Evolutionary conservation across 139 green algal species (phyloP).

Genomic region (Volvox africanus): DNA sequence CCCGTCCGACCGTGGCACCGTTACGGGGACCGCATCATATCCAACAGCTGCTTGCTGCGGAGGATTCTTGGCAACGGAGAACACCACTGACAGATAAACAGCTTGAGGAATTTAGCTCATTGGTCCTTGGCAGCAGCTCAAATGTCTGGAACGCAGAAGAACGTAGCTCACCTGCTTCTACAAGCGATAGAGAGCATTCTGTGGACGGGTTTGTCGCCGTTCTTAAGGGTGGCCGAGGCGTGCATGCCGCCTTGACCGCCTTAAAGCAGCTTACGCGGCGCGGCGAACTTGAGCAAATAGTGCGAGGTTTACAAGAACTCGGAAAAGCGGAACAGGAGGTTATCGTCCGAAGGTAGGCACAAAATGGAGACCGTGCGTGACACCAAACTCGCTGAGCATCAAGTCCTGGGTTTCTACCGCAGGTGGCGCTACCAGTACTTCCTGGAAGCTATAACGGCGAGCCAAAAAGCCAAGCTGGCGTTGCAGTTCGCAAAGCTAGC

Average conservation of each 20-base stretch:
- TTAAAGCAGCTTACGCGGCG: not conserved
- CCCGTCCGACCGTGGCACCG: not conserved
- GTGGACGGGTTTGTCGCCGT: not conserved
- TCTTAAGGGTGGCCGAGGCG: not conserved
- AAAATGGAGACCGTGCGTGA: not conserved
- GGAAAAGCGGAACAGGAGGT: not conserved
- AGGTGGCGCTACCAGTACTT: conserved; percentile 12
- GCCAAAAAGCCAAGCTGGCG: conserved; percentile 18
- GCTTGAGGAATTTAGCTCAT: not conserved
- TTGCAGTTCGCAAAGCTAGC: conserved; percentile 15
- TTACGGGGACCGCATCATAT: not conserved
- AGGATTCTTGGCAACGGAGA: not conserved
- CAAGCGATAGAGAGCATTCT: not conserved
- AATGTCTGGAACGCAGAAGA: conserved; percentile 26
- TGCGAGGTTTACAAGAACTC: conserved; percentile 19
- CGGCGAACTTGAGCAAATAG: not conserved
- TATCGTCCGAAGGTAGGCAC: not conserved
- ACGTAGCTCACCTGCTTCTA: conserved; percentile 1
- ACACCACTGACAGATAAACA: conserved; percentile 3
- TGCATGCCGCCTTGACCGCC: not conserved
- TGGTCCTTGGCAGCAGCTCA: conserved; percentile 3
- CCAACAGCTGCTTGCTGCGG: not conserved
- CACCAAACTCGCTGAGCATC: not conserved
- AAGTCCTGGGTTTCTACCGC: not conserved
- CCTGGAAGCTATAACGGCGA: not conserved